Evolutionary conservation across 2,329 filamentous ascomycete species (phyloP), one percentile per base, ranked within the genome.

Genomic region (Ascochyta clinopodiicola): DNA sequence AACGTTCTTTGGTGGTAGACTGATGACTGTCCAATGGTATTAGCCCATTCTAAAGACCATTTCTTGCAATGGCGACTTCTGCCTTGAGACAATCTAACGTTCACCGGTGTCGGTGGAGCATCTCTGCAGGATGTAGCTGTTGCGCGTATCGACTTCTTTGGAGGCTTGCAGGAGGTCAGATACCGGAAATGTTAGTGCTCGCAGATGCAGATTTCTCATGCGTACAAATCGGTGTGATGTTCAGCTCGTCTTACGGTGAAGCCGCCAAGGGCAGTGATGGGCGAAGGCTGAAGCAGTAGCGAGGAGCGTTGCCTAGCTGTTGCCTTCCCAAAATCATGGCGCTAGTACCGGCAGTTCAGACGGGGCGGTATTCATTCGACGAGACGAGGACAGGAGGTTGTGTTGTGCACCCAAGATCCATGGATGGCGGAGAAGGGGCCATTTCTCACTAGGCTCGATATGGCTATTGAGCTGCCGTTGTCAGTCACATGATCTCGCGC

Each of bases 81-180:
- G 71, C 70, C 71, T 74, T 62, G 67, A 62, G 50, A 40, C 35
- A n/a, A 49, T 35, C 51, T 44, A n/a, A 55, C 59, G 29, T 45
- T 69, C 63, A 73, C 72, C 71, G 72, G 71, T 72, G 52, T 64
- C 61, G 40, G 70, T 70, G 71, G 71, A 65, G 59, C 35, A 42
- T 39, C 31, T n/a, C 17, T 56, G 44, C 51, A 62, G 35, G 52
- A 57, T 24, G 40, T 60, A 37, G 51, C 45, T 29, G 51, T 39
- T 42, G 43, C 37, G 51, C 49, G 45, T 55, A 49, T 46, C 15
- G 35, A 56, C 13, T 59, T 47, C 47, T n/a, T 44, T 36, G 45
- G 44, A 45, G 29, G 40, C 35, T 64, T 63, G 63, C 63, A 64
- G 31, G 60, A 53, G 47, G 63, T 68, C 67, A 70, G 61, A 69